Percentiles rank a stretch among this genome's conserved stretches.
These are phyloP conservation scores for Xylaria bambusicola DNA, from an alignment of 495 filamentous ascomycete genomes.

Conservation along the genomic window DNA sequence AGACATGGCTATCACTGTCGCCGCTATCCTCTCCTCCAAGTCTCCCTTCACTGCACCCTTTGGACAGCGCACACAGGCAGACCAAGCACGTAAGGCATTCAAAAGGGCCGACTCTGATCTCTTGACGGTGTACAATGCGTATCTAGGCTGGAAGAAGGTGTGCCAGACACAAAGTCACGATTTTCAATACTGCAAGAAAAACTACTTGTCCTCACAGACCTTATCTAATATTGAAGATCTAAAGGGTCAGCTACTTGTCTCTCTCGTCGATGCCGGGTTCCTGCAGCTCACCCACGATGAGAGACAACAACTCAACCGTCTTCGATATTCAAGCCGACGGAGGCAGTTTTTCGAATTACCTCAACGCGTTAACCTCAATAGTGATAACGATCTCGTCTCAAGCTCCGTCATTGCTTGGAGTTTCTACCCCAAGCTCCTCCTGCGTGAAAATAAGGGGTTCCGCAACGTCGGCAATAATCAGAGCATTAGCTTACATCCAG, in stretches of 20 bases:
- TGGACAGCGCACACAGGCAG: constrained; percentile 77
- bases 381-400: constrained; percentile 72
- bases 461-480: constrained; percentile 91
- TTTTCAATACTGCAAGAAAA: constrained; percentile 86
- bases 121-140: constrained; percentile 90
- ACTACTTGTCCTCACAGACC: constrained; percentile 81
- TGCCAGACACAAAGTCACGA: constrained; percentile 68
- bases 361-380: constrained; percentile 68
- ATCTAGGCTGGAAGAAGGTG: constrained; percentile 79
- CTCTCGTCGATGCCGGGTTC: constrained; percentile 79
- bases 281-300: constrained; percentile 71
- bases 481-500: constrained; percentile 77
- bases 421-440: constrained; percentile 92
- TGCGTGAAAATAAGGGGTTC: constrained; percentile 85
- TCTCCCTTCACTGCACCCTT: constrained; percentile 88
- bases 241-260: constrained; percentile 83
- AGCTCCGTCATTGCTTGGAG: constrained; percentile 84
- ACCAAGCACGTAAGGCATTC: constrained; percentile 73
- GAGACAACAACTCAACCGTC: constrained; percentile 62
- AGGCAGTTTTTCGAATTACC: constrained; percentile 81
- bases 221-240: constrained; percentile 90
- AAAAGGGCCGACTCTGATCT: constrained; percentile 87
- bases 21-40: constrained; percentile 90
- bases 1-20: constrained; percentile 85
- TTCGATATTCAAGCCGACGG: constrained; percentile 50